phyloP scores from a whole-genome alignment of 306 rosid species.

The Cucumis sativus region DNA sequence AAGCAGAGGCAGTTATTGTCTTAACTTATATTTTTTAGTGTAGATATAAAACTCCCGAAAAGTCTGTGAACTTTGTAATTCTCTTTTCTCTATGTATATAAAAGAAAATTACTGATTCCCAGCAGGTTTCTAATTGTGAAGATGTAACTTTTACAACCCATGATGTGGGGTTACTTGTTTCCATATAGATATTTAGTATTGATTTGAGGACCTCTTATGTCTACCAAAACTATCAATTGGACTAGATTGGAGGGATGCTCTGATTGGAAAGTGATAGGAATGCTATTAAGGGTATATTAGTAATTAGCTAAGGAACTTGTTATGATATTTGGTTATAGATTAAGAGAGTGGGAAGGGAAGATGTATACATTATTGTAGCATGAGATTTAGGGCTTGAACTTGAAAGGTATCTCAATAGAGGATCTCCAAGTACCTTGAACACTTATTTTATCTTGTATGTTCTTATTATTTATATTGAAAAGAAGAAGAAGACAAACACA shows the following conservation, averaged over 20 bases:
- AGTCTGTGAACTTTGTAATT: neutral
- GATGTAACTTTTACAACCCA: neutral
- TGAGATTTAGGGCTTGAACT: too few relatives aligned
- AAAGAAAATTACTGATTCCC: neutral
- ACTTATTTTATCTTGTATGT: too few relatives aligned
- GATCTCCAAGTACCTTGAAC: too few relatives aligned
- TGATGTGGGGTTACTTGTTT: neutral
- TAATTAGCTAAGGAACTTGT: too few relatives aligned
- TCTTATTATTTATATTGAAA: too few relatives aligned
- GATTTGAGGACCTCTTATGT: neutral
- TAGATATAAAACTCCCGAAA: neutral
- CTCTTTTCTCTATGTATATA: neutral
- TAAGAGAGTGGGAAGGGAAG: too few relatives aligned
- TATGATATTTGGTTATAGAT: too few relatives aligned
- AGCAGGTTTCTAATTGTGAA: neutral
- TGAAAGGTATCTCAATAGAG: too few relatives aligned
- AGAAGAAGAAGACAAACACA: too few relatives aligned
- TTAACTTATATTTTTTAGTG: neutral
- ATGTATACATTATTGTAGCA: too few relatives aligned
- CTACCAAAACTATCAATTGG: neutral
- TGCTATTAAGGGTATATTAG: too few relatives aligned
- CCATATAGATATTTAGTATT: neutral
- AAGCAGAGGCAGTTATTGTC: neutral
- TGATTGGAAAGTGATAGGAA: neutral
- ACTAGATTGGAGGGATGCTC: neutral